A percentile compares a stretch with the other conserved stretches of the same genome.
Conservation (phyloP, 129 eudicot genomes). For the Chrysanthemum seticuspe region DNA sequence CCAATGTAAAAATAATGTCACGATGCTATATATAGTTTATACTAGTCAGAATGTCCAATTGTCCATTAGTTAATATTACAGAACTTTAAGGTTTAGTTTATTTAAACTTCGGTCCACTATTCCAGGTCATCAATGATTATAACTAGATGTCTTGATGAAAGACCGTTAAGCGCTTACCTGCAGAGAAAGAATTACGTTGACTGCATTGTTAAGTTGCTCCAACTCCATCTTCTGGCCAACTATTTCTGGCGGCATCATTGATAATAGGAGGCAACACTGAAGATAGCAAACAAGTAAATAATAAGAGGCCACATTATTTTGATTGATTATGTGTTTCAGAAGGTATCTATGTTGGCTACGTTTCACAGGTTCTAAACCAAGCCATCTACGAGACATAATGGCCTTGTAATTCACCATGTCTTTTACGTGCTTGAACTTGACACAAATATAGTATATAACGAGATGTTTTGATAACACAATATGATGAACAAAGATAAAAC, state of each 20-base stretch:
- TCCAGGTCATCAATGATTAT: not conserved
- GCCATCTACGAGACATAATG: no score
- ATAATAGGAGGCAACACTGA: conserved; percentile 70
- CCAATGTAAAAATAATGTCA: not conserved
- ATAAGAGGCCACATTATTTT: not conserved
- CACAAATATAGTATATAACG: no score
- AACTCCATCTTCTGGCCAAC: conserved; percentile 58
- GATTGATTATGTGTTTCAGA: no score
- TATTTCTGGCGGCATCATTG: conserved; percentile 61
- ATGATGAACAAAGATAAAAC: no score
- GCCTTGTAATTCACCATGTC: no score
- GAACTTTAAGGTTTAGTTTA: no score
- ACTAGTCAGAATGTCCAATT: no score
- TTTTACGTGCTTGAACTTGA: no score
- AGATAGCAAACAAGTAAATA: conserved; percentile 5
- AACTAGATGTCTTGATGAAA: not conserved
- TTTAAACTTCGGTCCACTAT: no score
- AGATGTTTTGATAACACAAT: no score
- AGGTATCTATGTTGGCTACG: not conserved
- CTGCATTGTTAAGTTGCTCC: conserved; percentile 45
- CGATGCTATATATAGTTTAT: not conserved
- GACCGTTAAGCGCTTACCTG: conserved; percentile 43
- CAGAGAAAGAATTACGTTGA: conserved; percentile 56
- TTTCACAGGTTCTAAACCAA: no score
- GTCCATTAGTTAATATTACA: no score